Conservation (phyloP, 2,329 filamentous ascomycete genomes). For the Venturia aucupariae region DNA sequence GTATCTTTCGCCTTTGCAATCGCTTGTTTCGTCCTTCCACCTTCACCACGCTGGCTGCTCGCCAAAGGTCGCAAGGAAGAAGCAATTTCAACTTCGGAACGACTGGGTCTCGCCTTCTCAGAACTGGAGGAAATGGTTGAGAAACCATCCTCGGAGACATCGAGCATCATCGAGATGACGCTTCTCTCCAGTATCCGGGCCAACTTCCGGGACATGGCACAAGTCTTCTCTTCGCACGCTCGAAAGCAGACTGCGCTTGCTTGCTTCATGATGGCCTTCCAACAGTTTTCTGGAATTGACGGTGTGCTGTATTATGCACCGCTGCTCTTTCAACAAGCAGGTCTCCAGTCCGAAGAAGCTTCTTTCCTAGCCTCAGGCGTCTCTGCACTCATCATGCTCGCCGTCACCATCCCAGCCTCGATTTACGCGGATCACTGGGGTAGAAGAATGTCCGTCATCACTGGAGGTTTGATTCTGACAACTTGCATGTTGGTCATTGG, state of each 20-base stretch:
- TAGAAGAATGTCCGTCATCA: slow-evolving; percentile 42
- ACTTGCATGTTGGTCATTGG: slow-evolving; percentile 47
- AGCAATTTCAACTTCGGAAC: slow-evolving; percentile 27
- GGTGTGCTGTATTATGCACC: slow-evolving; percentile 48
- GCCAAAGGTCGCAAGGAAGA: slow-evolving; percentile 37
- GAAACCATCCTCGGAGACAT: neutral
- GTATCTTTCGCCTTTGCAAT: slow-evolving; percentile 33
- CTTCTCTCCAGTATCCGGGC: slow-evolving; percentile 4
- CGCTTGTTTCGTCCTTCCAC: slow-evolving; percentile 36
- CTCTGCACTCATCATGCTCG: slow-evolving; percentile 47
- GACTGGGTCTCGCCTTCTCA: slow-evolving; percentile 24
- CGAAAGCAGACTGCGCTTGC: slow-evolving; percentile 29
- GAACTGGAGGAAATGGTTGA: slow-evolving; percentile 36
- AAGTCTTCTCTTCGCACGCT: slow-evolving; percentile 1
- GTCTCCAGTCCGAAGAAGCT: slow-evolving; percentile 39
- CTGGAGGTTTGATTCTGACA: slow-evolving; percentile 43
- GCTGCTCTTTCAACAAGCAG: slow-evolving; percentile 47
- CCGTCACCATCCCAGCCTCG: slow-evolving; percentile 44
- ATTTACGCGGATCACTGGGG: slow-evolving; percentile 48
- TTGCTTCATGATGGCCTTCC: slow-evolving; percentile 49
- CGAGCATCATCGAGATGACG: neutral
- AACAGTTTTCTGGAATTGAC: slow-evolving; percentile 54
- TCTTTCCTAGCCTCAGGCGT: slow-evolving; percentile 52
- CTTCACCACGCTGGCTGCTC: slow-evolving; percentile 50
- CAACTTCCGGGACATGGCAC: slow-evolving; percentile 8